Base-by-base conservation (phyloP, 495 filamentous ascomycete genomes). In the Aspergillus sclerotioniger region DNA sequence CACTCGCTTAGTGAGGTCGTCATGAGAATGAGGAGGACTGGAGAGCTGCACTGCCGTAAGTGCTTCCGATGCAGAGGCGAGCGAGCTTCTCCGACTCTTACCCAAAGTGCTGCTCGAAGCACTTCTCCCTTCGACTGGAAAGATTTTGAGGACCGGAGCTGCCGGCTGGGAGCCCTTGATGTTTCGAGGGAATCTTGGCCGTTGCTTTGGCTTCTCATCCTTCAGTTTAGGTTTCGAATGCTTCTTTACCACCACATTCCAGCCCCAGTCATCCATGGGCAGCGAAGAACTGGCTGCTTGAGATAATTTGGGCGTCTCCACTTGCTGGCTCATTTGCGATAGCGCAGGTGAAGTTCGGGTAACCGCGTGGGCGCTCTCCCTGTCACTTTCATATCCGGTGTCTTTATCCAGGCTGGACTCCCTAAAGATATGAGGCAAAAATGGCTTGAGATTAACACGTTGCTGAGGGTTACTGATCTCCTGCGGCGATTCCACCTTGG, bases 321-420 rank as follows among this genome's bases (percentile, higher is more conserved):
- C 74, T 12, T 51, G 33, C 25, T 73, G 62, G 41, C 72, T 76
- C 10, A 68, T 57, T 47, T 73, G 72, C 8, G 73, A 76, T n/a
- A 68, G 55, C 0, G 67, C 57, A 1, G 74, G 70, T 28, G 75
- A 76, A 0, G 64, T 64, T 8, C 51, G 58, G 46, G 53, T n/a
- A 12, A 57, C 56, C 25, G 46, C 59, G 16, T 62, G 64, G 0
- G 49, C 29, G 10, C 52, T 64, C 58, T 81, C 79, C 39, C 66
- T 60, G 25, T 82, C 77, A 9, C 68, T 75, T n/a, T 79, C 73
- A 53, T 81, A 77, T 3, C 75, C 76, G 20, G 62, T 55, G 29
- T 80, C 73, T 3, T 70, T 64, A 8, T 72, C 71, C 16, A 65
- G 57, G 1, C 62, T 67, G 8, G 65, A 62, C n/a, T 68, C 57